Evolutionary conservation across 2,329 filamentous ascomycete species (phyloP), one percentile per base, ranked within the genome.

Genomic region (Monilinia fructicola): DNA sequence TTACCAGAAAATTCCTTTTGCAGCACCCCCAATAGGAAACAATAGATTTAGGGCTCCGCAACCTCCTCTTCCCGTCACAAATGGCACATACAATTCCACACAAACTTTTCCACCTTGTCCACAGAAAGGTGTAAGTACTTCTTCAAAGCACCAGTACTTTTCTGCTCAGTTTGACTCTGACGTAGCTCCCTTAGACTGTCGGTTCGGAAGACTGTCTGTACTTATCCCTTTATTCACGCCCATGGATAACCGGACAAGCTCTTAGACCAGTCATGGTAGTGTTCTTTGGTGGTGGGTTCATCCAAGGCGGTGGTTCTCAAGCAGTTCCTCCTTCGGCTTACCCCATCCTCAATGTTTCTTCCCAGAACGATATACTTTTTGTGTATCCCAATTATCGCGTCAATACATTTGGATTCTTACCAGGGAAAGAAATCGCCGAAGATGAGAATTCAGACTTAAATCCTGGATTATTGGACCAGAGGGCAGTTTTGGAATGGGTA

Each of bases 391-490:
- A 85, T 76, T 87, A 90, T 75, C 82, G 89, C 5, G 82, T 91
- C 40, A 86, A 87, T 10, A 83, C 85, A 1, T 80, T 92, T 73
- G 91, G 91, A 0, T 92, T 94, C 77, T 76, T 91, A 38, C 83
- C 85, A 12, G 87, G 85, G 0, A 76, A 76, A 12, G 71, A 84
- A 65, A 81, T 86, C 18, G 79, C 80, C 11, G 80, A 80, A 26
- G 82, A 81, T 48, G 85, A 84, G 0, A 73, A 84, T 40, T 78
- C 87, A 48, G 83, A 80, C 23, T 66, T 84, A 11, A 92, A 91
- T 69, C 77, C 87, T 7, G 89, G 89, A 1, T 76, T 90, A 54
- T 78, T 82, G 67, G 87, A 90, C 72, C 87, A 90, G 75, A 81
- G 84, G 68, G 75, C 82, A 14, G 81, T 84, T 14, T 78, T 90